Conservation (phyloP, 2,329 filamentous ascomycete genomes). For the Triangularia setosa region DNA sequence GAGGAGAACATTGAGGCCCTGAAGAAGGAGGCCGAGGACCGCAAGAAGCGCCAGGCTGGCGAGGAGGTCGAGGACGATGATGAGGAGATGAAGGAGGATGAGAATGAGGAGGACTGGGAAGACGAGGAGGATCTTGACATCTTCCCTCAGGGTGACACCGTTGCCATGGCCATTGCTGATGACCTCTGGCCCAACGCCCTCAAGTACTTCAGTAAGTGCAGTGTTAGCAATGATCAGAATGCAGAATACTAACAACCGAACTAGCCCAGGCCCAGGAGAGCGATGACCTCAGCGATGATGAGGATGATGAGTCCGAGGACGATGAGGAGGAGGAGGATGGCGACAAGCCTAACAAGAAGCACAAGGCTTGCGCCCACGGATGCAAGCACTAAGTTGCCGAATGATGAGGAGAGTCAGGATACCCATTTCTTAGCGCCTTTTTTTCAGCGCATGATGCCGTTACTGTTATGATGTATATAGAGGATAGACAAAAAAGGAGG, state of each 20-base stretch:
- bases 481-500: constrained; percentile 21
- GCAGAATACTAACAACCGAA: constrained; percentile 33
- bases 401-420: constrained; percentile 4
- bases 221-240: constrained; percentile 5
- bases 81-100: constrained; percentile 50
- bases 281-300: constrained; percentile 61
- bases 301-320: constrained; percentile 53
- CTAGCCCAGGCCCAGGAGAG: constrained; percentile 69
- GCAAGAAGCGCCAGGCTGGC: constrained; percentile 36
- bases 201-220: constrained; percentile 79
- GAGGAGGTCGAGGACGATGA: constrained; percentile 52
- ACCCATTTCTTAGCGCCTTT: not conserved
- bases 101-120: constrained; percentile 58
- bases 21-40: constrained; percentile 30
- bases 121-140: constrained; percentile 72
- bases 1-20: constrained; percentile 67
- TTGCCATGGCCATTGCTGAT: constrained; percentile 77
- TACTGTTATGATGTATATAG: constrained; percentile 7
- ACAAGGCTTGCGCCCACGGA: constrained; percentile 31
- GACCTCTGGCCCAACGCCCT: constrained; percentile 86
- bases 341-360: constrained; percentile 40
- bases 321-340: constrained; percentile 38
- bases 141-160: constrained; percentile 80
- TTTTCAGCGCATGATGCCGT: constrained; percentile 7
- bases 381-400: constrained; percentile 13